phyloP scores from a whole-genome alignment of 345 rosid genomes.

The Salix caprea region DNA sequence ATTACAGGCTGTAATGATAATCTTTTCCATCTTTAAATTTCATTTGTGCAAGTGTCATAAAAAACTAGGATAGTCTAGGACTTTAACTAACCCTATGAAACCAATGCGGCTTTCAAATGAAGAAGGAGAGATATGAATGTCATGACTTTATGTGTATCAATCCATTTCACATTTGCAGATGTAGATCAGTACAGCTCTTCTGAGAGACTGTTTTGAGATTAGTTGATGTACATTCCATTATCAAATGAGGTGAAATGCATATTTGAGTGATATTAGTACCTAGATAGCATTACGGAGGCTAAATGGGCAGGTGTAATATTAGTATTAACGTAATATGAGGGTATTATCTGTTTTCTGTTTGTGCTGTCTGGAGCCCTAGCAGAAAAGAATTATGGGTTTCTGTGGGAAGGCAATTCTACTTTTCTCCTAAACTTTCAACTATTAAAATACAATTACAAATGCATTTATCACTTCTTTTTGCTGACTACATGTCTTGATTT shows the following conservation, averaged over 20 bases:
- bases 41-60: neutral
- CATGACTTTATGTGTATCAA: too few relatives aligned
- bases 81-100: too few relatives aligned
- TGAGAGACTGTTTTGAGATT: neutral
- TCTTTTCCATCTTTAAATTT: neutral
- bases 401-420: neutral
- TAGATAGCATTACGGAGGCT: neutral
- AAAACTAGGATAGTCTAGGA: neutral
- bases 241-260: neutral
- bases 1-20: neutral
- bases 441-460: neutral
- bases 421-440: neutral
- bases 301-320: neutral
- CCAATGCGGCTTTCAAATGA: neutral
- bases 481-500: neutral
- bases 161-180: too few relatives aligned
- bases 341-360: neutral
- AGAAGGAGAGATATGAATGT: too few relatives aligned
- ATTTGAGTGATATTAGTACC: neutral
- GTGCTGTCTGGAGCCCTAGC: neutral
- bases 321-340: neutral
- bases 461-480: neutral
- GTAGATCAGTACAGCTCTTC: too few relatives aligned
- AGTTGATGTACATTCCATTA: neutral
- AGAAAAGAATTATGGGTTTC: neutral